phyloP scores from a whole-genome alignment of 2,329 filamentous ascomycete genomes.

The Trichoderma sp. region DNA sequence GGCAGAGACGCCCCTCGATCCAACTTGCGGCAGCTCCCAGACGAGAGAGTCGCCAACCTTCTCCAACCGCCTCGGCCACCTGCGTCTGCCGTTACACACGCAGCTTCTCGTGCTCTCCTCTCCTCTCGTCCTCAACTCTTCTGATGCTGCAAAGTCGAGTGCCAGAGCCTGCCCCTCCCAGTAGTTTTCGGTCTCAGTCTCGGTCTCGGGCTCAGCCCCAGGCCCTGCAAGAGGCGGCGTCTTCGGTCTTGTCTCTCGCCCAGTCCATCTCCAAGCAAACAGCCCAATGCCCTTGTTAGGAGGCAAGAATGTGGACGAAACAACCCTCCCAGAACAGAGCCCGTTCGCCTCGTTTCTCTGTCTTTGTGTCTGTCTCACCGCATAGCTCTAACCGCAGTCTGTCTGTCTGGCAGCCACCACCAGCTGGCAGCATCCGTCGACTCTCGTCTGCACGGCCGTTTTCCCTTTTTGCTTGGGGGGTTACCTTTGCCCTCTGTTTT shows the following conservation, averaged over 20 bases:
- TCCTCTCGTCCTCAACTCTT: background rate
- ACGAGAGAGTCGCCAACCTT: background rate
- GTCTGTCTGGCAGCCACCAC: background rate
- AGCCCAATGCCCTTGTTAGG: background rate
- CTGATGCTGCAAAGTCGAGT: background rate
- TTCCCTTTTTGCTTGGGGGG: background rate
- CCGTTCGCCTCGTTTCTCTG: background rate
- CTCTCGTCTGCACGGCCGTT: background rate
- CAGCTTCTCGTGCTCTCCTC: background rate
- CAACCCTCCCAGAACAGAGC: background rate
- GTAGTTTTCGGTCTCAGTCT: background rate
- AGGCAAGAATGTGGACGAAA: background rate
- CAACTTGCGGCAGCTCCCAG: background rate
- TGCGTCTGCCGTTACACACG: slow-evolving; percentile 17
- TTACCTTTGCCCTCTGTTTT: background rate
- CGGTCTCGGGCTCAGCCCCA: background rate
- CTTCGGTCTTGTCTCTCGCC: background rate
- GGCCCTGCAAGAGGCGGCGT: background rate
- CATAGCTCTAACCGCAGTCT: background rate
- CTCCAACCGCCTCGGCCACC: background rate
- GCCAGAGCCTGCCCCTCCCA: background rate
- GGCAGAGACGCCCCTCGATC: background rate
- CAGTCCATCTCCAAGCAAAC: too few relatives aligned
- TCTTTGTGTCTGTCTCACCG: slow-evolving; percentile 1
- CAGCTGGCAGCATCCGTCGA: background rate